Conservation (phyloP, 2,329 filamentous ascomycete genomes). For the Botrytis aclada region DNA sequence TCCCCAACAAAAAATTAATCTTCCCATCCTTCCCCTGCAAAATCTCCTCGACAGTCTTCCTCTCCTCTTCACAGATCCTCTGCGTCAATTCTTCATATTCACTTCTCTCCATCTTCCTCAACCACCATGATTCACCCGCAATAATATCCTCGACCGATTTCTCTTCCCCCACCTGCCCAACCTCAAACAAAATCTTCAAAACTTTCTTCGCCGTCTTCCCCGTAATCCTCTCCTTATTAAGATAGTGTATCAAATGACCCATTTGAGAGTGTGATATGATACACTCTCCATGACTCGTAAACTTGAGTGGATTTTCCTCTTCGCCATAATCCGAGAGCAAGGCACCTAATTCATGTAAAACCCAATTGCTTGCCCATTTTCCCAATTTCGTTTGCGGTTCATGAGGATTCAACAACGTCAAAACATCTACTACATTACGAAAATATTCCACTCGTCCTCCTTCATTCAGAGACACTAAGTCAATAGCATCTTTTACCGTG, state of each 20-base stretch:
- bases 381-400: slow-evolving; percentile 38
- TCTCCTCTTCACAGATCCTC: slow-evolving; percentile 49
- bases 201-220: slow-evolving; percentile 59
- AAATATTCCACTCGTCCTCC: slow-evolving; percentile 82
- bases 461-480: slow-evolving; percentile 72
- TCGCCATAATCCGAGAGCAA: slow-evolving; percentile 50
- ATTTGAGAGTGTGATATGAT: slow-evolving; percentile 35
- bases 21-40: slow-evolving; percentile 61
- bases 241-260: slow-evolving; percentile 44
- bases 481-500: slow-evolving; percentile 77
- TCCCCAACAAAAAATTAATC: slow-evolving; percentile 64
- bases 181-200: slow-evolving; percentile 50
- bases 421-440: slow-evolving; percentile 57
- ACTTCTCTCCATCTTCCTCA: slow-evolving; percentile 52
- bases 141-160: slow-evolving; percentile 50
- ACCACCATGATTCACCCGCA: slow-evolving; percentile 52
- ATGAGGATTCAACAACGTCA: slow-evolving; percentile 17
- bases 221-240: slow-evolving; percentile 46
- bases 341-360: slow-evolving; percentile 72
- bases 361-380: slow-evolving; percentile 59
- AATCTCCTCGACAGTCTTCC: slow-evolving; percentile 57
- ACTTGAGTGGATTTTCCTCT: slow-evolving; percentile 30
- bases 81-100: slow-evolving; percentile 56
- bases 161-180: slow-evolving; percentile 40
- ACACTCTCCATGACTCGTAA: slow-evolving; percentile 31